Evolutionary conservation across 2,329 filamentous ascomycete species (phyloP).

Genomic region (Fusarium buxicola): DNA sequence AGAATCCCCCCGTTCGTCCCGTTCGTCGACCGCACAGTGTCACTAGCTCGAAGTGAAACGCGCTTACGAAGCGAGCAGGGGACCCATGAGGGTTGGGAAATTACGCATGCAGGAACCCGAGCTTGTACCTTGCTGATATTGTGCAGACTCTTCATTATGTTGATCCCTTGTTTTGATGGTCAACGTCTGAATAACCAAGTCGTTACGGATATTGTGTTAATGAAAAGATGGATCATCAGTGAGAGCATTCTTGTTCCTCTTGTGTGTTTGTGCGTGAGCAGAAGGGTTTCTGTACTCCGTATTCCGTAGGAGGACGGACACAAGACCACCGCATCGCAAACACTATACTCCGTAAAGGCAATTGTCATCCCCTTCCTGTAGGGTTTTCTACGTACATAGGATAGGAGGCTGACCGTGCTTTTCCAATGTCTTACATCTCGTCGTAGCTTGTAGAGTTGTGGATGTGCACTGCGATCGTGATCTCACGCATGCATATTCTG

Average conservation of each 20-base stretch:
- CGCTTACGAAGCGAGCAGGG: constrained; percentile 33
- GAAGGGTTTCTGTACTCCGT: background rate
- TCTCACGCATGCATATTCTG: constrained; percentile 1
- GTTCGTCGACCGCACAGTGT: constrained; percentile 8
- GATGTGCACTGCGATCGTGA: constrained; percentile 8
- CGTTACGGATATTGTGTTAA: constrained; percentile 1
- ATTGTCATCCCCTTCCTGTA: background rate
- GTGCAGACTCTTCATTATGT: constrained; percentile 9
- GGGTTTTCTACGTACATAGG: too few species aligned
- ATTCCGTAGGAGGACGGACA: background rate
- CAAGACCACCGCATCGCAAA: background rate
- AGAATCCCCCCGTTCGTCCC: constrained; percentile 13
- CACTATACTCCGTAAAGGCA: background rate
- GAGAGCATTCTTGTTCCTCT: background rate
- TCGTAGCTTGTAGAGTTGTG: constrained; percentile 2
- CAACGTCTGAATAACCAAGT: background rate
- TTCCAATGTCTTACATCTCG: too few species aligned
- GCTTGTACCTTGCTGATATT: constrained; percentile 19
- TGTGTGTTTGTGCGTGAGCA: background rate
- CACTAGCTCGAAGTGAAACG: constrained; percentile 38
- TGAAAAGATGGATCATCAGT: background rate
- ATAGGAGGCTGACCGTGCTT: too few species aligned
- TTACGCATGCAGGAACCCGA: constrained; percentile 43
- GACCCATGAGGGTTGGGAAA: constrained; percentile 40
- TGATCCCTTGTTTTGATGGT: background rate